Percentiles rank a stretch among this genome's conserved stretches.
These are phyloP conservation scores for Neolentinus lepideus DNA, from an alignment of 1,284 basidiomycete genomes.

Conservation along the genomic window DNA sequence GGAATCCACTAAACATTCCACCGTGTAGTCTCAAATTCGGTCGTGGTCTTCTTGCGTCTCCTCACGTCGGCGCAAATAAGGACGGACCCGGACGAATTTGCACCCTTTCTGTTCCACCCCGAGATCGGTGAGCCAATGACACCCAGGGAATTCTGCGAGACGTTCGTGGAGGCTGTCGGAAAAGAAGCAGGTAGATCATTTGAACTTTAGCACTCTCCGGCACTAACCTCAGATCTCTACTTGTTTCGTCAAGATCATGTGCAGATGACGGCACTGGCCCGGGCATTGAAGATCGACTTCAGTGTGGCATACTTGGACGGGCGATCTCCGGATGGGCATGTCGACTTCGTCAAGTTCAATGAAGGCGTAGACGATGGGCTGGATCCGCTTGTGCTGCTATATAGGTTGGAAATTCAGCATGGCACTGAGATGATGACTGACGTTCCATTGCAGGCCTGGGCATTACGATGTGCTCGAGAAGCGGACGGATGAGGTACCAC, in stretches of 20 bases:
- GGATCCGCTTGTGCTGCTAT: constrained; percentile 57
- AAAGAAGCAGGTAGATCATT: constrained; percentile 65
- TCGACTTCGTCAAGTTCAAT: constrained; percentile 70
- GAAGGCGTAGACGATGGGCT: constrained; percentile 32
- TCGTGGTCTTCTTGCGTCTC: constrained; percentile 71
- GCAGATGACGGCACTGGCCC: constrained; percentile 74
- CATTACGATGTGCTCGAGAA: constrained; percentile 29
- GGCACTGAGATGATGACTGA: no score
- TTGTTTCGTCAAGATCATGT: constrained; percentile 59
- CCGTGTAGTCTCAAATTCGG: constrained; percentile 54
- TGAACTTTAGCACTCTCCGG: no score
- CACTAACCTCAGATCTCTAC: not conserved
- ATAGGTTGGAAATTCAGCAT: constrained; percentile 45
- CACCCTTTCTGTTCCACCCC: constrained; percentile 71
- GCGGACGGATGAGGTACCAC: constrained; percentile 10
- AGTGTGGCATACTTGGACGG: constrained; percentile 79
- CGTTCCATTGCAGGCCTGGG: constrained; percentile 20
- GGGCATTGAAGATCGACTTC: constrained; percentile 62
- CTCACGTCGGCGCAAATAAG: constrained; percentile 81
- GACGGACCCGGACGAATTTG: constrained; percentile 52
- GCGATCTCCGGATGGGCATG: constrained; percentile 34
- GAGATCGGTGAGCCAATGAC: constrained; percentile 55
- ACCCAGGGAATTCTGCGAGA: constrained; percentile 64
- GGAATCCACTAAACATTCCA: not conserved
- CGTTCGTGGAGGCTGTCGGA: constrained; percentile 73